Evolutionary conservation across 768 basidiomycete genomes (phyloP).

Genomic region (Sutorius australiensis): DNA sequence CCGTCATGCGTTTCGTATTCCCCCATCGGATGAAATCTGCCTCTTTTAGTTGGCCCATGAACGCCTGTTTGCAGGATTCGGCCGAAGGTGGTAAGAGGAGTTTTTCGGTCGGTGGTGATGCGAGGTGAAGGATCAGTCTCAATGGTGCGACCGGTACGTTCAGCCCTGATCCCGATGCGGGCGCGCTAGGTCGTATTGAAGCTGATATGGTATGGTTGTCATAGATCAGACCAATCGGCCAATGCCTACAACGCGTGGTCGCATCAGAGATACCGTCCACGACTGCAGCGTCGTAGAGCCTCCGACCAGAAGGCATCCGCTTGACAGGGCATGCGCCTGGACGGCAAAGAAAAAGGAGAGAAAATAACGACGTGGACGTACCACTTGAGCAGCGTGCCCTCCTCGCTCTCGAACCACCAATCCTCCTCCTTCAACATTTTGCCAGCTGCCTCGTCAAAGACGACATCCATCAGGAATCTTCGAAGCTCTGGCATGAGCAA

Average conservation of each 20-base stretch:
- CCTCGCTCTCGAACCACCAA: slow-evolving; percentile 97
- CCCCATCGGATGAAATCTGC: slow-evolving; percentile 98
- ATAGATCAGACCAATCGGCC: slow-evolving; percentile 94
- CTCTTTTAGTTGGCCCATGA: slow-evolving; percentile 95
- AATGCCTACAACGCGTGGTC: slow-evolving; percentile 67
- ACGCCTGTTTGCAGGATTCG: slow-evolving; percentile 89
- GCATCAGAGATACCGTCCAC: slow-evolving; percentile 8
- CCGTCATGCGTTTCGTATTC: slow-evolving; percentile 90
- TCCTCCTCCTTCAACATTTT: slow-evolving; percentile 79
- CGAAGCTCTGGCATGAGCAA: slow-evolving; percentile 86
- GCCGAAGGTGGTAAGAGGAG: slow-evolving; percentile 74
- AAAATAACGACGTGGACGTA: slow-evolving; percentile 36
- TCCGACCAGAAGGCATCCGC: not conserved
- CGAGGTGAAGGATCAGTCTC: slow-evolving; percentile 82
- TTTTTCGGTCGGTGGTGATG: slow-evolving; percentile 82
- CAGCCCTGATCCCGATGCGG: slow-evolving; percentile 38
- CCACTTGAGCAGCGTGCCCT: slow-evolving; percentile 84
- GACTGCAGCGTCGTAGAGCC: not conserved
- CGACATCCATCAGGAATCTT: slow-evolving; percentile 85
- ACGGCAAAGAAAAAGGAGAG: not conserved
- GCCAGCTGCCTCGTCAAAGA: slow-evolving; percentile 82
- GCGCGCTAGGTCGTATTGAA: slow-evolving; percentile 43
- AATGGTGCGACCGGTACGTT: slow-evolving; percentile 50
- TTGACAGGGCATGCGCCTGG: not conserved
- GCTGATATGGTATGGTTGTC: slow-evolving; percentile 73